Conservation (phyloP, 768 basidiomycete genomes). For the Hortiboletus flavorubellus region DNA sequence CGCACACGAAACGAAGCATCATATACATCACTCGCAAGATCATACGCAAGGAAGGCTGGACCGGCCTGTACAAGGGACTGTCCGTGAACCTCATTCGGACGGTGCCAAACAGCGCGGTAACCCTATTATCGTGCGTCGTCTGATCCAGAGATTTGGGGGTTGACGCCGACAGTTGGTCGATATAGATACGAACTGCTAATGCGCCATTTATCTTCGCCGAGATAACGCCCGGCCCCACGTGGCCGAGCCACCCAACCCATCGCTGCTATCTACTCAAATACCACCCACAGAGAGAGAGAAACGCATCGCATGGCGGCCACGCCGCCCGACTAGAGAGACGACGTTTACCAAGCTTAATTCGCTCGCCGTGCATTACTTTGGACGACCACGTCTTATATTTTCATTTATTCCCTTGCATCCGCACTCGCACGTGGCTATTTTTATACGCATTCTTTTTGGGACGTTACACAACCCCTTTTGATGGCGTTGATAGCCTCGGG, state of each 20-base stretch:
- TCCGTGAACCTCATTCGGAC: conserved; percentile 94
- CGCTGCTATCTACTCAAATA: conserved; percentile 1
- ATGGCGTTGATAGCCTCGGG: background rate
- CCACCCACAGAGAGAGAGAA: conserved; percentile 1
- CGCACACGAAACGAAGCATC: conserved; percentile 59
- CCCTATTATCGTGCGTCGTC: conserved; percentile 58
- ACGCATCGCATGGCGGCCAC: background rate
- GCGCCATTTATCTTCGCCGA: conserved; percentile 28
- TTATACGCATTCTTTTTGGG: background rate
- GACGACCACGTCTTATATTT: conserved; percentile 2
- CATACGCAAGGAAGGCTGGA: conserved; percentile 80
- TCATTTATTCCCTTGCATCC: conserved; percentile 12
- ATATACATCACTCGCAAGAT: conserved; percentile 71
- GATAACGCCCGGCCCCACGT: conserved; percentile 8
- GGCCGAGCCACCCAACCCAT: background rate
- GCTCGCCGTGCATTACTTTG: conserved; percentile 11
- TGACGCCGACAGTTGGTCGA: conserved; percentile 2
- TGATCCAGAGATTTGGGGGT: background rate
- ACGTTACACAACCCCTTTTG: conserved; percentile 8
- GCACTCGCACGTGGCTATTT: conserved; percentile 4
- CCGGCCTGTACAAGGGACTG: conserved; percentile 86
- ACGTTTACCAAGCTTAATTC: conserved; percentile 2
- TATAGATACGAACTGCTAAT: conserved; percentile 32
- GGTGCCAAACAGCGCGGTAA: conserved; percentile 94
- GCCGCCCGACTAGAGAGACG: conserved; percentile 18